Evolutionary conservation across 208 protist species (phyloP), one percentile per base, ranked within the genome.

Genomic region (Acanthamoeba castellanii): DNA sequence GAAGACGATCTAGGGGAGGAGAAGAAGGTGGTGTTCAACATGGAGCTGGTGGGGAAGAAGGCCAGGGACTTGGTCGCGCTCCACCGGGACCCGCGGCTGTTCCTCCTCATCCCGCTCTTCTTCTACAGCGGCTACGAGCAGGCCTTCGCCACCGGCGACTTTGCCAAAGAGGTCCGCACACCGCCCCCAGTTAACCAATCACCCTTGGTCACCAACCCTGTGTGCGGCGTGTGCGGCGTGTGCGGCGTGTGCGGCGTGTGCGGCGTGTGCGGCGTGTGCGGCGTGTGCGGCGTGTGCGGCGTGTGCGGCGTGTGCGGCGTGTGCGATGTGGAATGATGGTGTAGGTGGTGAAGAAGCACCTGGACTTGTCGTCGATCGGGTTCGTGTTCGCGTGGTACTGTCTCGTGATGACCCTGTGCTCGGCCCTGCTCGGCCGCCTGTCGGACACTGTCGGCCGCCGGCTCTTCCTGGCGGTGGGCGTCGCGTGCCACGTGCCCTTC

Each of bases 91-190:
- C 52, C 55, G 82, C 82, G 82, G 27, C 25, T 90, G 27, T 90
- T 90, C 52, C 82, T 90, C 25, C 55, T 90, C 27, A 90, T 90
- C 52, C 82, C 82, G 52, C 45, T 90, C 27, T 66, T 90, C 34
- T 68, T 90, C 32, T 90, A 90, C 55, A 90, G 52, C 55, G 82
- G 82, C 37, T 90, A 68, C 45, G 82, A 90, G 55, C 82, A 90
- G 55, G 82, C 52, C 42, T 90, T 90, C 30, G 55, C 82, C 30
- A 68, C 55, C 8, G 82, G 82, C 27, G 82, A 90, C 82, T 90
- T 90, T 68, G 55, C 82, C 74, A 82, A 82, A n/a, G 74, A 82
- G 72, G 72, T 82, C 61, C 61, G 61, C 27, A 42, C 37, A 42
- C 27, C 61, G 16, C 61, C 5, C 8, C 30, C 14, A 8, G 30